Base-by-base conservation (phyloP, 2,329 filamentous ascomycete species). In the Hymenoscyphus fraxineus region DNA sequence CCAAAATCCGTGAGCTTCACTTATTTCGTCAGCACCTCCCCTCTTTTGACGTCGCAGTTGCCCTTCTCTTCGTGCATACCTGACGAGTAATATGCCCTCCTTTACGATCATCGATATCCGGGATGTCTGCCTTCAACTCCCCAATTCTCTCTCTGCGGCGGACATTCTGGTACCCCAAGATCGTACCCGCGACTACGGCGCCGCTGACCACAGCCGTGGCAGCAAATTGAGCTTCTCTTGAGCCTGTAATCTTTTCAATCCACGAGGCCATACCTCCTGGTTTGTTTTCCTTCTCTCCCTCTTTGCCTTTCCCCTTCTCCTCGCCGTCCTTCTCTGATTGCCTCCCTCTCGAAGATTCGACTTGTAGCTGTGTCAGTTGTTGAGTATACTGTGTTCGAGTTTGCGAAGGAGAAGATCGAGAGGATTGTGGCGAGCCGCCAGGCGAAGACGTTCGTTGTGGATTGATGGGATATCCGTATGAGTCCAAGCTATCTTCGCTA, bases 121-220 rank as follows among this genome's bases (percentile, higher is more conserved):
- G 85, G 57, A 89, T 88, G 0, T 85, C 86, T 65, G 77, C 80
- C 75, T 89, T 90, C 10, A 89, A 77, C 64, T 83, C 78, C 51
- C 80, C 78, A 5, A 88, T 74, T 39, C 82, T 81, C 69, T 83
- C 81, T 65, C 83, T 79, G 38, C 83, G 76, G 66, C 83, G 81
- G n/a, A 88, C 75, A 47, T 80, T 80, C 74, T 90, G 87, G 70
- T 86, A 88, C 22, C 85, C 84, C 15, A 90, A 76, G 39, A 90
- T 80, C 7, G 85, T 78, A n/a, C 81, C 80, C 2, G 86, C 86
- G 32, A 84, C 86, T 0, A 86, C 79, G 9, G 82, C 83, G 19
- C 86, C 87, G 0, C 86, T 89, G 15, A 85, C 78, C 27, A 91
- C 80, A 1, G 91, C 91, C 0, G 91, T 92, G 2, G 88, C 85